Conservation (phyloP, 1,139 yeast species). For the Kodamaea arcana region DNA sequence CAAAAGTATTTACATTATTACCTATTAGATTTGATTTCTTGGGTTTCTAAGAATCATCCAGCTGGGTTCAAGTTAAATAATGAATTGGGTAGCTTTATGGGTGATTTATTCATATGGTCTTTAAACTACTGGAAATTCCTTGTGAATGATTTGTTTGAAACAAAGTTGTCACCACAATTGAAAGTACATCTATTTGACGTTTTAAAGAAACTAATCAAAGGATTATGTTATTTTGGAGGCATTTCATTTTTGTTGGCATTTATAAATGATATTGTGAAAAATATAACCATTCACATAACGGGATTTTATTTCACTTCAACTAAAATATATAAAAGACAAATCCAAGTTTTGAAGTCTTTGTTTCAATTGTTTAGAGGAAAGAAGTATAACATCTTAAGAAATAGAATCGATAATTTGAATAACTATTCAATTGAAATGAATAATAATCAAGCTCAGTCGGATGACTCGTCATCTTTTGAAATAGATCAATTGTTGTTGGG, state of each 20-base stretch:
- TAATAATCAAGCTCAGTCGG: constrained; percentile 4
- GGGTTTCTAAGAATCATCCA: constrained; percentile 81
- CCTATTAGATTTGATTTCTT: constrained; percentile 49
- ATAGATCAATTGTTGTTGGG: constrained; percentile 86
- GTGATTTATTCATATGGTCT: constrained; percentile 85
- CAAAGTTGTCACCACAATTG: constrained; percentile 3
- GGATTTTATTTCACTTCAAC: constrained; percentile 79
- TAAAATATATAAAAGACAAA: constrained; percentile 72
- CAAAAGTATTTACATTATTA: constrained; percentile 26
- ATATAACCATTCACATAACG: constrained; percentile 67
- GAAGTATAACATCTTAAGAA: constrained; percentile 76
- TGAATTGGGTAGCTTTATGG: constrained; percentile 80
- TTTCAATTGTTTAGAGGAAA: constrained; percentile 88
- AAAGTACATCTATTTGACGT: constrained; percentile 2
- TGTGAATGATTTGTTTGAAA: constrained; percentile 12
- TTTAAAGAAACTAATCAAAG: constrained; percentile 12
- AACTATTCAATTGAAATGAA: constrained; percentile 43
- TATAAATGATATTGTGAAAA: constrained; percentile 57
- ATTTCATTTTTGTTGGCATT: constrained; percentile 67
- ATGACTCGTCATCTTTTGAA: constrained; percentile 47
- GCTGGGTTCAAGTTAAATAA: constrained; percentile 91
- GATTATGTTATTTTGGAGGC: constrained; percentile 50
- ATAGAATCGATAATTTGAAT: constrained; percentile 66
- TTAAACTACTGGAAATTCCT: constrained; percentile 59
- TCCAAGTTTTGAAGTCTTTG: constrained; percentile 64